Evolutionary conservation across 2,329 filamentous ascomycete genomes (phyloP).

Genomic region (Corniculantispora saksenae): DNA sequence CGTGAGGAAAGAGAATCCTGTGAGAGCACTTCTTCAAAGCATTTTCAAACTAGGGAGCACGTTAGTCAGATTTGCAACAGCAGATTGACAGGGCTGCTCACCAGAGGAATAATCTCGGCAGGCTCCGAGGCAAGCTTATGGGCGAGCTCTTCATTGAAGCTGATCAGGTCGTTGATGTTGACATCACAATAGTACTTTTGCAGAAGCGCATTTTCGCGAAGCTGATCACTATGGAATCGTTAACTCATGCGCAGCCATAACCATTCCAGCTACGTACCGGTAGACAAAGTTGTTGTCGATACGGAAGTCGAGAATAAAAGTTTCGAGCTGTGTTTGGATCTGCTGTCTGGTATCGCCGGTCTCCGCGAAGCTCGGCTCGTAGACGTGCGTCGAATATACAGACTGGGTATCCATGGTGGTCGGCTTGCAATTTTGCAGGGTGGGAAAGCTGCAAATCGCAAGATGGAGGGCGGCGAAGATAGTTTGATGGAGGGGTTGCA

Average conservation of each 20-base stretch:
- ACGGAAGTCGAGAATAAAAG: constrained; percentile 91
- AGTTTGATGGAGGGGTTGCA: constrained; percentile 15
- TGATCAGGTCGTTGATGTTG: constrained; percentile 93
- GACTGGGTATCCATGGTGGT: constrained; percentile 79
- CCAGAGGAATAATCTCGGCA: constrained; percentile 86
- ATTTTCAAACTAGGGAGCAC: constrained; percentile 71
- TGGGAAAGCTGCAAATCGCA: background rate
- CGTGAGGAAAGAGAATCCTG: constrained; percentile 84
- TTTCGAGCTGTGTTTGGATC: constrained; percentile 77
- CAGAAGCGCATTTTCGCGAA: constrained; percentile 89
- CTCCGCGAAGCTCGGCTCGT: constrained; percentile 65
- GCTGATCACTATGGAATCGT: constrained; percentile 83
- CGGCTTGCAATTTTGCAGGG: background rate
- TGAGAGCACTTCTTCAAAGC: constrained; percentile 90
- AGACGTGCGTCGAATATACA: constrained; percentile 82
- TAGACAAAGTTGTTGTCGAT: constrained; percentile 95
- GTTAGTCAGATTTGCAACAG: background rate
- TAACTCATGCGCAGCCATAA: background rate
- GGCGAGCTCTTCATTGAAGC: constrained; percentile 92
- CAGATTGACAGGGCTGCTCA: constrained; percentile 43
- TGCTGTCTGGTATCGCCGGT: constrained; percentile 69
- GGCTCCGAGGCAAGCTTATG: constrained; percentile 88
- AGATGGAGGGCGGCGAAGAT: background rate
- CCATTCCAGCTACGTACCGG: constrained; percentile 57
- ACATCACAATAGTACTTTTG: constrained; percentile 96